A percentile compares a stretch with the other conserved stretches of the same genome.
Evolutionary conservation across 1,284 basidiomycete genomes (phyloP).

Genomic region (Pseudozyma sp.): DNA sequence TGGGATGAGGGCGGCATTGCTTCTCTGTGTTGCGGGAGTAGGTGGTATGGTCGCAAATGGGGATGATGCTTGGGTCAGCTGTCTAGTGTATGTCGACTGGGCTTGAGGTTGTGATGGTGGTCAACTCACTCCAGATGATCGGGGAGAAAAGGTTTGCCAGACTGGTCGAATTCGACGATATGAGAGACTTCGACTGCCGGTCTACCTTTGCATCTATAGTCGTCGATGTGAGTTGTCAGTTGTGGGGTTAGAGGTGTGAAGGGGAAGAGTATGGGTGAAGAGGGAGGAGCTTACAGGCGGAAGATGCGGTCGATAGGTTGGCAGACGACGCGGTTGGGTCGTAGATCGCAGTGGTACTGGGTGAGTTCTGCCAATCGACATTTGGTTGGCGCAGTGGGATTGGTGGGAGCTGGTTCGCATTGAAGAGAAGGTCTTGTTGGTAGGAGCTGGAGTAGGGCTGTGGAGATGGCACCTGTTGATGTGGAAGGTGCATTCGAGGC

Average conservation of each 20-base stretch:
- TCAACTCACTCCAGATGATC: slow-evolving; percentile 38
- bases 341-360: slow-evolving; percentile 55
- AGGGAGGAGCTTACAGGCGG: slow-evolving; percentile 31
- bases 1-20: slow-evolving; percentile 50
- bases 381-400: not conserved
- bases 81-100: no score
- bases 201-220: slow-evolving; percentile 35
- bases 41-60: not conserved
- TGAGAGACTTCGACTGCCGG: slow-evolving; percentile 59
- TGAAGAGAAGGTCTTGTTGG: slow-evolving; percentile 4
- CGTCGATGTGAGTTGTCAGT: no score
- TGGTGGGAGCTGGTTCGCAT: slow-evolving; percentile 16
- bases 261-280: not conserved
- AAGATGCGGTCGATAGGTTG: slow-evolving; percentile 60
- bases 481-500: not conserved
- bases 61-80: not conserved
- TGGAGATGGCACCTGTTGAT: not conserved
- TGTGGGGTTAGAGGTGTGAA: not conserved
- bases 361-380: slow-evolving; percentile 51
- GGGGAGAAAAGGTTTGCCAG: slow-evolving; percentile 47
- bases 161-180: slow-evolving; percentile 53
- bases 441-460: slow-evolving; percentile 7
- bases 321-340: slow-evolving; percentile 45
- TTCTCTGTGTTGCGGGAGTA: slow-evolving; percentile 18
- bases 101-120: no score